Evolutionary conservation across 2,329 filamentous ascomycete genomes (phyloP).

Genomic region (Thyridium curvatum): DNA sequence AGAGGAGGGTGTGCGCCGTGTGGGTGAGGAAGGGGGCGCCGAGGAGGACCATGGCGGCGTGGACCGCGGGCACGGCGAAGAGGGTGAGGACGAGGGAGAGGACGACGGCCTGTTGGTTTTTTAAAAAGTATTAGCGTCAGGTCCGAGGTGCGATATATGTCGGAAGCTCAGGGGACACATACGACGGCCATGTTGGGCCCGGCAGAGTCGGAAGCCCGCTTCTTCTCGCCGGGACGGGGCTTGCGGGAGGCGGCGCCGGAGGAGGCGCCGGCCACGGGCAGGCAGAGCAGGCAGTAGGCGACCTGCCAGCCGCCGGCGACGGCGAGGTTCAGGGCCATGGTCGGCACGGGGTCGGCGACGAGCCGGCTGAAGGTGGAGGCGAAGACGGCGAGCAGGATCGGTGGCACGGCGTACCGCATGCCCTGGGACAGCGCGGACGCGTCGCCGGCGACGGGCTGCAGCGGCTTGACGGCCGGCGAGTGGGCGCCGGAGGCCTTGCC

Average conservation of each 20-base stretch:
- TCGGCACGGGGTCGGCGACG: constrained; percentile 20
- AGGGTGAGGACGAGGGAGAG: constrained; percentile 54
- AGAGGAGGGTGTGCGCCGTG: constrained; percentile 68
- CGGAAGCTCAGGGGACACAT: too few species aligned
- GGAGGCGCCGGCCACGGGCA: constrained; percentile 51
- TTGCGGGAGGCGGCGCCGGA: constrained; percentile 38
- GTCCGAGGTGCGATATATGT: too few species aligned
- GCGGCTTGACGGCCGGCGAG: constrained; percentile 3
- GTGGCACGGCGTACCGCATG: constrained; percentile 19
- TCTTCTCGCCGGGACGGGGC: constrained; percentile 44
- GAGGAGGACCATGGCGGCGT: constrained; percentile 72
- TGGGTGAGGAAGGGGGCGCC: constrained; percentile 87
- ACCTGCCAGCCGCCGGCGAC: constrained; percentile 21
- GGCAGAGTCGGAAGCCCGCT: constrained; percentile 25
- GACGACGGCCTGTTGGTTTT: constrained; percentile 33
- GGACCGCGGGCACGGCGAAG: constrained; percentile 59
- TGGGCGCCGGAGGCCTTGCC: constrained; percentile 8
- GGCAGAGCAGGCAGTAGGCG: constrained; percentile 53
- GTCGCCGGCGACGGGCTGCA: not conserved
- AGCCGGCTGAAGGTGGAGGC: constrained; percentile 18
- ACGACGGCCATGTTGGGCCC: constrained; percentile 41
- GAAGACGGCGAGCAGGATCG: constrained; percentile 18
- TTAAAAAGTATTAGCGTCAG: too few species aligned
- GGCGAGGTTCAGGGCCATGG: constrained; percentile 21
- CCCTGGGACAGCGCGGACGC: not conserved